Percentiles rank a stretch among this genome's conserved stretches.
Evolutionary conservation across 2,329 filamentous ascomycete genomes (phyloP).

Genomic region (Helotiales sp.): DNA sequence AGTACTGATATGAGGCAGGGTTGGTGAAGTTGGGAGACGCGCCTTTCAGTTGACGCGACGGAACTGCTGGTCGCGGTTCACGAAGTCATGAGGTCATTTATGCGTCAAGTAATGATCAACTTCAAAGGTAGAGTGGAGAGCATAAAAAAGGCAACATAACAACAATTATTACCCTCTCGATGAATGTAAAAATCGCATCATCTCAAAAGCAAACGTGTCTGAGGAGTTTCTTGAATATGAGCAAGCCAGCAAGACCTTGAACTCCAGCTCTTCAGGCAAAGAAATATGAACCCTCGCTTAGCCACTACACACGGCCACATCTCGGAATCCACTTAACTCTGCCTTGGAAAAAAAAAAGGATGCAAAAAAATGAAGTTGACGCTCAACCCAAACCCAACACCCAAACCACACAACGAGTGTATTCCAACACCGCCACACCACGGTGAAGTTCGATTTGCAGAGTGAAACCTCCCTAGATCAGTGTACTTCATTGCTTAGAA

Average conservation of each 20-base stretch:
- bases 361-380: conserved; percentile 39
- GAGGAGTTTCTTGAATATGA: no score
- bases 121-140: no score
- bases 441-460: conserved; percentile 74
- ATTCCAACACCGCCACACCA: conserved; percentile 71
- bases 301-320: background rate
- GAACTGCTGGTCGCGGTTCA: conserved; percentile 20
- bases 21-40: conserved; percentile 13
- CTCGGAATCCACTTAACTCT: background rate
- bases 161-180: no score
- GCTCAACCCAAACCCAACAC: conserved; percentile 42
- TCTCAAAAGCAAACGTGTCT: no score
- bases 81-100: conserved; percentile 31
- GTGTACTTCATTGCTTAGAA: conserved; percentile 72
- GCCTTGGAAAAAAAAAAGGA: conserved; percentile 2
- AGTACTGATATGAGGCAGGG: background rate
- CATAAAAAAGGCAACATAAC: no score
- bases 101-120: background rate
- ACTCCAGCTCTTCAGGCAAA: no score
- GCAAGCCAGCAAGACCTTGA: no score
- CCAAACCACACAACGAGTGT: conserved; percentile 67
- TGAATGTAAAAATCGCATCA: no score
- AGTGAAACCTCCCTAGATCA: conserved; percentile 74
- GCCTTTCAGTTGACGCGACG: conserved; percentile 20
- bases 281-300: no score